A percentile compares a stretch with the other conserved stretches of the same genome.
Conservation (phyloP, 495 filamentous ascomycete genomes). For the Podospora appendiculata region DNA sequence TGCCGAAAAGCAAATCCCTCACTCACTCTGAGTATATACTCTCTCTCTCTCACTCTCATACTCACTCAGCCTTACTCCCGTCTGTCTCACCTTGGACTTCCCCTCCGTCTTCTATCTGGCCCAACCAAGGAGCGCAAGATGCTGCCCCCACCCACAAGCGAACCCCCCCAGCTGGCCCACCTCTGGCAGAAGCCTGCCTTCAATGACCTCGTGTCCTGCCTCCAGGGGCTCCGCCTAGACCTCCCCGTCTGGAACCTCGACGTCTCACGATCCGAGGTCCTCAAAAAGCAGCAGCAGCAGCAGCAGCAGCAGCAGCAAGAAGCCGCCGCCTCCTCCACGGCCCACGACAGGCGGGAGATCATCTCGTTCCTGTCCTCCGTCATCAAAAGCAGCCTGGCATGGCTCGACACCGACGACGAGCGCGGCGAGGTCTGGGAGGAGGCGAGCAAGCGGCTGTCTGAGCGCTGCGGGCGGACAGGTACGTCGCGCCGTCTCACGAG, state of each 20-base stretch:
- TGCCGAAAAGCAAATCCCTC: too few species aligned
- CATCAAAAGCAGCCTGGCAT: slow-evolving; percentile 63
- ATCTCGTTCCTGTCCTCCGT: slow-evolving; percentile 65
- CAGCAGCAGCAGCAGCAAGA: too few species aligned
- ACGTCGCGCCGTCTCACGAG: slow-evolving; percentile 3
- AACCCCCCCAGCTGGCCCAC: slow-evolving; percentile 23
- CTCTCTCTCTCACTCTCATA: too few species aligned
- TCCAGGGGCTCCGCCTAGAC: slow-evolving; percentile 31
- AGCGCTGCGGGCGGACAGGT: slow-evolving; percentile 68
- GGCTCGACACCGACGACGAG: slow-evolving; percentile 65
- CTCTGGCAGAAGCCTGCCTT: slow-evolving; percentile 39
- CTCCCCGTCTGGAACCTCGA: slow-evolving; percentile 32
- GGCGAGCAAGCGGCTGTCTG: slow-evolving; percentile 68
- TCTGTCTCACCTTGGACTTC: too few species aligned
- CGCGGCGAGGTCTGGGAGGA: slow-evolving; percentile 72
- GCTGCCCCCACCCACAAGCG: too few species aligned
- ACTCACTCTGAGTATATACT: too few species aligned
- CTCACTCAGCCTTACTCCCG: too few species aligned
- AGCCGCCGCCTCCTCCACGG: neutral
- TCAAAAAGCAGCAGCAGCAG: slow-evolving; percentile 15
- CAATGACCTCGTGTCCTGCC: slow-evolving; percentile 25
- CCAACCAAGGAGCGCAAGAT: too few species aligned
- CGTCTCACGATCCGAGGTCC: slow-evolving; percentile 19
- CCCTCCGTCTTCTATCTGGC: too few species aligned
- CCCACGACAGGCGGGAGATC: slow-evolving; percentile 30